Percentiles rank a stretch among this genome's conserved stretches.
Evolutionary conservation across 2,329 filamentous ascomycete species (phyloP).

Genomic region (Ceratocystis variospora): DNA sequence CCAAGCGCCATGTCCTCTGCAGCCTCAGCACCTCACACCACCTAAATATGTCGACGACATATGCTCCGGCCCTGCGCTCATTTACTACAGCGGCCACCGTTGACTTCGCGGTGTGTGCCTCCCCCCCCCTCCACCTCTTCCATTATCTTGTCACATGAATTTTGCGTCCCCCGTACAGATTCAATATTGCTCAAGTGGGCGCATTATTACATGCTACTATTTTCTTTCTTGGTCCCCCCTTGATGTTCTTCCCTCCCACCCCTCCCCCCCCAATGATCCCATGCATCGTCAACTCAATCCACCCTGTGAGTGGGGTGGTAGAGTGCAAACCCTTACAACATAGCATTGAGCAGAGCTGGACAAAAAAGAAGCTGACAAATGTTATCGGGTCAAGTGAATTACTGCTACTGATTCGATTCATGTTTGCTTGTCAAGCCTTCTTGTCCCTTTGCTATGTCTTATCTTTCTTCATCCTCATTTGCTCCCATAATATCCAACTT

Average conservation of each 20-base stretch:
- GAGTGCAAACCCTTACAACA: background rate
- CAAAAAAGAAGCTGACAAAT: background rate
- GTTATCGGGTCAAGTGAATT: background rate
- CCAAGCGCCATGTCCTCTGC: background rate
- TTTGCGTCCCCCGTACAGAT: background rate
- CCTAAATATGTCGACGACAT: background rate
- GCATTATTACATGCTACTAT: background rate
- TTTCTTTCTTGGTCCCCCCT: background rate
- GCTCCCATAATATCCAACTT: background rate
- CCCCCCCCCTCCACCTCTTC: background rate
- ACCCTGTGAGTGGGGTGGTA: background rate
- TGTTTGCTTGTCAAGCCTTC: background rate
- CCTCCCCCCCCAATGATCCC: background rate
- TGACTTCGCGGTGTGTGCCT: background rate
- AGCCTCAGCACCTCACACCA: background rate
- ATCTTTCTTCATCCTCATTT: slow-evolving; percentile 5
- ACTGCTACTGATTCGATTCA: too few relatives aligned
- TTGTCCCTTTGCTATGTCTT: slow-evolving; percentile 4
- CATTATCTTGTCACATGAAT: background rate
- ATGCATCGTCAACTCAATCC: background rate
- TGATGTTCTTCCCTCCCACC: background rate
- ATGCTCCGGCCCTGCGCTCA: background rate
- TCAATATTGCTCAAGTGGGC: background rate
- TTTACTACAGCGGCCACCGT: background rate
- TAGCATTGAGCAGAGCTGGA: background rate